phyloP scores from a whole-genome alignment of 208 protist species.

The Leishmania lainsoni region DNA sequence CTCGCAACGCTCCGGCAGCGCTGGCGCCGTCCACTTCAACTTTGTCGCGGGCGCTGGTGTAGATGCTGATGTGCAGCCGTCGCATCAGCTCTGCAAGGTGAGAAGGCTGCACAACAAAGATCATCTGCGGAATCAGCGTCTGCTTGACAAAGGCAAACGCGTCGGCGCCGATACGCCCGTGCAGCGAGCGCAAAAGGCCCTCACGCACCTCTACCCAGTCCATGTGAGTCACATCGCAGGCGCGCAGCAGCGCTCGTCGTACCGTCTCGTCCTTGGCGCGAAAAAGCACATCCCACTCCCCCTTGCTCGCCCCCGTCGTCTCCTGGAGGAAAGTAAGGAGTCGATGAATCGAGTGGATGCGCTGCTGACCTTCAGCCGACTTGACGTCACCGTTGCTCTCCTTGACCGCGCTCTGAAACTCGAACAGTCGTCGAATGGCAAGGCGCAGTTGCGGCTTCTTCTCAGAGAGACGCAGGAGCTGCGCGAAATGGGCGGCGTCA shows the following conservation, averaged over 20 bases:
- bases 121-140: constrained; percentile 46
- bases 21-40: constrained; percentile 26
- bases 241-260: constrained; percentile 50
- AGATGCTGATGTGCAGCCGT: constrained; percentile 31
- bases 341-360: constrained; percentile 68
- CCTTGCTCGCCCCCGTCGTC: constrained; percentile 53
- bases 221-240: constrained; percentile 32
- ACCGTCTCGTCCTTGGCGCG: constrained; percentile 70
- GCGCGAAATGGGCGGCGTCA: constrained; percentile 33
- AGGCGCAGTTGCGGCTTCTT: constrained; percentile 69
- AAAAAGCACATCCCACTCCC: constrained; percentile 75
- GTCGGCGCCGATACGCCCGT: constrained; percentile 49
- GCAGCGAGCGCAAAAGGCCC: constrained; percentile 37
- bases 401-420: constrained; percentile 36
- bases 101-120: constrained; percentile 36
- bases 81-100: constrained; percentile 54
- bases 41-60: constrained; percentile 19
- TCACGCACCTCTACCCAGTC: constrained; percentile 45
- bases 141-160: constrained; percentile 53
- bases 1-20: constrained; percentile 44
- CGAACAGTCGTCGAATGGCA: constrained; percentile 35
- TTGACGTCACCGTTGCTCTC: constrained; percentile 40
- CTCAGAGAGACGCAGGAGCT: constrained; percentile 46
- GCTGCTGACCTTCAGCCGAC: constrained; percentile 48
- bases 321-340: constrained; percentile 64